phyloP scores from a whole-genome alignment of 2,329 filamentous ascomycete species.

The Ophiostoma perfectum region DNA sequence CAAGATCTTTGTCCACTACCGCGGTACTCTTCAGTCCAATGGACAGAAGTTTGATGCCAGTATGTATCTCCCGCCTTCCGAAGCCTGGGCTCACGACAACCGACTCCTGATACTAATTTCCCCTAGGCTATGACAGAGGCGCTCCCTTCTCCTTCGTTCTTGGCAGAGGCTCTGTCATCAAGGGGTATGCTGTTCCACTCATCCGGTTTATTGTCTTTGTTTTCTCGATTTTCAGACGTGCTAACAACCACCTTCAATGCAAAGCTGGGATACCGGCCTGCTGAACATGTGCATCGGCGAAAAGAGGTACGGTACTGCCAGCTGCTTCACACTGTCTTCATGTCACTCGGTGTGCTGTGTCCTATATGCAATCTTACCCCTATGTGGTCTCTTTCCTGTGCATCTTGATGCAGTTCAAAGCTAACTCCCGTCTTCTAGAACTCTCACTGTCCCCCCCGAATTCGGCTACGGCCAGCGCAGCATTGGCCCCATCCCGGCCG shows the following conservation, averaged over 20 bases:
- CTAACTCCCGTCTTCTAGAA: conserved; percentile 42
- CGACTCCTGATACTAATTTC: not conserved
- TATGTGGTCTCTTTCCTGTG: too few species aligned
- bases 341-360: not conserved
- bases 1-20: conserved; percentile 80
- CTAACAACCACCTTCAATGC: not conserved
- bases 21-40: conserved; percentile 66
- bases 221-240: not conserved
- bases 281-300: conserved; percentile 94
- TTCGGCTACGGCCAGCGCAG: conserved; percentile 72
- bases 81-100: conserved; percentile 21
- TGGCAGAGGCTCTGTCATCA: conserved; percentile 78
- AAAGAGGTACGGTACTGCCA: conserved; percentile 51
- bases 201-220: too few species aligned
- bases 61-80: conserved; percentile 31
- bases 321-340: not conserved
- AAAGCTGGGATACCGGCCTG: conserved; percentile 82
- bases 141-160: conserved; percentile 73
- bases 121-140: conserved; percentile 56
- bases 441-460: conserved; percentile 81
- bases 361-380: too few species aligned
- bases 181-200: conserved; percentile 54
- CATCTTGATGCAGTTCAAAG: not conserved
- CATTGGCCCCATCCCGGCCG: conserved; percentile 77
- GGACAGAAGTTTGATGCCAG: conserved; percentile 80